Evolutionary conservation across 2,329 filamentous ascomycete species (phyloP).

Genomic region (Sporothrix schenckii): DNA sequence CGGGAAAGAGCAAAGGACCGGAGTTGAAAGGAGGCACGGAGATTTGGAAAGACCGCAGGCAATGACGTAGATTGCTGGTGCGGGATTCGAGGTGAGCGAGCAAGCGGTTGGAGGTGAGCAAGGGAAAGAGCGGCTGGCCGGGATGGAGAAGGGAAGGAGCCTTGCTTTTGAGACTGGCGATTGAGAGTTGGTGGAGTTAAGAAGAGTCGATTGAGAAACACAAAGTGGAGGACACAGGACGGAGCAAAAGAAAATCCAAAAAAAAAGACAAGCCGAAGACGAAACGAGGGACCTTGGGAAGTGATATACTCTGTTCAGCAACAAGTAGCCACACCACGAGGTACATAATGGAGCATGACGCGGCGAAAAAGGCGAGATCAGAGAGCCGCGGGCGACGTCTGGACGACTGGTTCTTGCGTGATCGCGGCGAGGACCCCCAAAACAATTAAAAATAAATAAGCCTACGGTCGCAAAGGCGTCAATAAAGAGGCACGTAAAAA

Average conservation of each 20-base stretch:
- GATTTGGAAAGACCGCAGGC: neutral
- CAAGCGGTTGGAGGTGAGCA: neutral
- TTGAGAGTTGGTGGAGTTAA: neutral
- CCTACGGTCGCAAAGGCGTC: slow-evolving; percentile 3
- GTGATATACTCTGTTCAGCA: neutral
- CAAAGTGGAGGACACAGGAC: neutral
- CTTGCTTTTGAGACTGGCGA: neutral
- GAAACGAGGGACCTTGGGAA: slow-evolving; percentile 19
- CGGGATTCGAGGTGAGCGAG: neutral
- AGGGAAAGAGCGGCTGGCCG: slow-evolving; percentile 15
- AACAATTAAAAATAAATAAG: slow-evolving; percentile 7
- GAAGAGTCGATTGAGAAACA: neutral
- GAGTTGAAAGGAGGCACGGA: slow-evolving; percentile 7
- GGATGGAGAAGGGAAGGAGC: neutral
- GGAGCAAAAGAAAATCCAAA: neutral
- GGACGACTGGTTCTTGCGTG: slow-evolving; percentile 34
- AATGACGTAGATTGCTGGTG: slow-evolving; percentile 23
- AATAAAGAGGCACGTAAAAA: slow-evolving; percentile 26
- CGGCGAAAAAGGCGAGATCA: slow-evolving; percentile 28
- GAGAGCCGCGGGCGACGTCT: slow-evolving; percentile 17
- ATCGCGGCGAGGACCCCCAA: slow-evolving; percentile 18
- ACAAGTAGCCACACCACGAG: neutral
- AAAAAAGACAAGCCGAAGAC: neutral
- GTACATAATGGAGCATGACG: neutral
- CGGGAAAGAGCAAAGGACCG: slow-evolving; percentile 6